These are phyloP conservation scores for Cryphonectria japonica DNA, from an alignment of 2,329 filamentous ascomycete genomes.

Conservation along the genomic window DNA sequence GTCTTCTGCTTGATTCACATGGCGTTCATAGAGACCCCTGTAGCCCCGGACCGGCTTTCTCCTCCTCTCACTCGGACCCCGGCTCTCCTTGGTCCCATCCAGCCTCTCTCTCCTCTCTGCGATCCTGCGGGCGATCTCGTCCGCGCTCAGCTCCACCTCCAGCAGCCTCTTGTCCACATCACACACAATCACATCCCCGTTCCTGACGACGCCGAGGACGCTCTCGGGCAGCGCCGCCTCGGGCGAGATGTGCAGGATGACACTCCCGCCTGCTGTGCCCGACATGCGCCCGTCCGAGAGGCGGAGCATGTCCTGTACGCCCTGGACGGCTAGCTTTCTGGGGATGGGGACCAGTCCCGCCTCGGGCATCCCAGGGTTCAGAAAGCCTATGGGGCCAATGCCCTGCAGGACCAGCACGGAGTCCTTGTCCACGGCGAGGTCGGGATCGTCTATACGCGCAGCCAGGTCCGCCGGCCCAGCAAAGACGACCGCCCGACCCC, in stretches of 20 bases:
- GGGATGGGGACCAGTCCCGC: constrained; percentile 68
- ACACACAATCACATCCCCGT: constrained; percentile 80
- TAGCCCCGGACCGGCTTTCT: constrained; percentile 54
- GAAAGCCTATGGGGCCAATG: constrained; percentile 77
- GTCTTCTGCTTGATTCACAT: constrained; percentile 62
- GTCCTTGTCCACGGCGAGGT: constrained; percentile 63
- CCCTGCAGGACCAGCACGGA: constrained; percentile 81
- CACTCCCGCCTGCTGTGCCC: constrained; percentile 86
- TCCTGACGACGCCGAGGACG: constrained; percentile 74
- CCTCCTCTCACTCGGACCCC: constrained; percentile 30
- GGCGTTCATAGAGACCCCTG: constrained; percentile 60
- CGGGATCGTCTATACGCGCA: constrained; percentile 58
- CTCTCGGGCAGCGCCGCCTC: constrained; percentile 79
- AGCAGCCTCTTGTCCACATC: constrained; percentile 70
- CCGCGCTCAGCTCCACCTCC: constrained; percentile 63
- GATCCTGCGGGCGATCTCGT: constrained; percentile 68
- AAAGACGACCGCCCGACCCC: constrained; percentile 64
- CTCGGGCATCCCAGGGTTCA: constrained; percentile 89
- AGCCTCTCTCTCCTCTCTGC: constrained; percentile 53
- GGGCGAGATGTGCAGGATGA: constrained; percentile 84
- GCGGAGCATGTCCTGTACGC: constrained; percentile 78
- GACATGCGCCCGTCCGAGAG: constrained; percentile 88
- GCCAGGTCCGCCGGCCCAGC: constrained; percentile 76
- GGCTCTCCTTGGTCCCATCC: constrained; percentile 35
- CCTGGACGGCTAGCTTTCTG: constrained; percentile 75